Percentiles rank a stretch among this genome's conserved stretches.
Conservation (phyloP, 108 stramenopile genomes). For the Stephanodiscus minutulus region DNA sequence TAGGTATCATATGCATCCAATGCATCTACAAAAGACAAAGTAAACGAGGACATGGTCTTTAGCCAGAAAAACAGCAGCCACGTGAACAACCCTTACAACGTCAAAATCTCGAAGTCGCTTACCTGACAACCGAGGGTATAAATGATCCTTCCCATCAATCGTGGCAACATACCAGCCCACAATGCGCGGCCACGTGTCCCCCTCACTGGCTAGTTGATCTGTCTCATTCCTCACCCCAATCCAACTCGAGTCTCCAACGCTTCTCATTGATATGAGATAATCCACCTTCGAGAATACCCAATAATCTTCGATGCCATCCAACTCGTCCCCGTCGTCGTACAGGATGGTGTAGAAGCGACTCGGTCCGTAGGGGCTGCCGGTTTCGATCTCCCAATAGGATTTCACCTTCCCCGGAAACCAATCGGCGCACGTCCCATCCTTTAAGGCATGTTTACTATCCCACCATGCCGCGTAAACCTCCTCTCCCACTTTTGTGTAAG, state of each 20-base stretch:
- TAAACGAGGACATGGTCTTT: background rate
- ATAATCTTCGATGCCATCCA: background rate
- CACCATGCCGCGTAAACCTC: constrained; percentile 8
- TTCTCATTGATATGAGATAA: background rate
- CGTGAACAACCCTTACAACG: background rate
- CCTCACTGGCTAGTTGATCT: background rate
- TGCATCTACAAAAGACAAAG: background rate
- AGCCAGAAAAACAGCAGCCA: background rate
- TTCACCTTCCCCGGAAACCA: constrained; percentile 2
- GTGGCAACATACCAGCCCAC: constrained; percentile 9
- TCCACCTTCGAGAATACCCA: constrained; percentile 8
- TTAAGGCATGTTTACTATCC: background rate
- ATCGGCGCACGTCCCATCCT: background rate
- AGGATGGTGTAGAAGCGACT: background rate
- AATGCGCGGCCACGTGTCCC: background rate
- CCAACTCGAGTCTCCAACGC: background rate
- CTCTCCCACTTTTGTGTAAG: background rate
- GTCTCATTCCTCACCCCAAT: background rate
- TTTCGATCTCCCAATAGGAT: background rate
- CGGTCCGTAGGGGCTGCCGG: constrained; percentile 6
- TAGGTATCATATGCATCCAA: constrained; percentile 10
- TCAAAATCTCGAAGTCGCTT: background rate
- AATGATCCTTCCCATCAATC: background rate
- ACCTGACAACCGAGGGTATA: background rate
- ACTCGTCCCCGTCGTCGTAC: background rate